Evolutionary conservation across 73 alveolate genomes (phyloP), one percentile per base, ranked within the genome.

Genomic region (Paramecium caudatum): DNA sequence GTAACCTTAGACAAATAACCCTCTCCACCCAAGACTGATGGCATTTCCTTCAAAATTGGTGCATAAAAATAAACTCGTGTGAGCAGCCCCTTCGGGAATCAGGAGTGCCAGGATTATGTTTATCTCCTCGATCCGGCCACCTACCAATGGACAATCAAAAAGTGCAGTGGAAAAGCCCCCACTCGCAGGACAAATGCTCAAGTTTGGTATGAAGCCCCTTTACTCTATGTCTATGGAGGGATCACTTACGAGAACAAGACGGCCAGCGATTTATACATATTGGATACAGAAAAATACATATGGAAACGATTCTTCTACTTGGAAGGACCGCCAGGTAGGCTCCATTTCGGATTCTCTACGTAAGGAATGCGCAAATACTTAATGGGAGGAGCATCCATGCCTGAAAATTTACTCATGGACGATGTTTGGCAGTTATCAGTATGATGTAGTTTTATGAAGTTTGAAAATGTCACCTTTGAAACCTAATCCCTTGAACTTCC

Each of bases 121-220:
- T 62, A 86, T 17, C 33, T 62, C 9, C 21, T 36, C 25, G 84
- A 55, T 25, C 68, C 88, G 41, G 93, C 46, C 30, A 62, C 74
- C 4, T 62, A 86, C 36, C 41, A 37, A 33, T 86, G 93, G 93
- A 61, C 80, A 10, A 78, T 62, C 10, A 43, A 86, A 46, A 78
- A 86, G 46, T 41, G 82, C 15, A 62, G 81, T 19, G 93, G 93
- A 3, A 86, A 86, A 86, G 43, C 69, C 7, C 93, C 93, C 7
- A 36, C 93, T 8, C 61, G 84, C 37, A 86, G 93, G 65, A 86
- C 84, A 3, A 37, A 50, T 63, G 80, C 82, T 15, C 65, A 86
- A 9, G 84, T 70, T 9, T 86, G 93, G 93, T 86, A 86, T 63
- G 82, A 86, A 33, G 82, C 88, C 10, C 93, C 93, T n/a, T 65